A percentile compares a stretch with the other conserved stretches of the same genome.
These are phyloP conservation scores for Berkeleyomyces basicola DNA, from an alignment of 2,329 filamentous ascomycete species.

Conservation along the genomic window DNA sequence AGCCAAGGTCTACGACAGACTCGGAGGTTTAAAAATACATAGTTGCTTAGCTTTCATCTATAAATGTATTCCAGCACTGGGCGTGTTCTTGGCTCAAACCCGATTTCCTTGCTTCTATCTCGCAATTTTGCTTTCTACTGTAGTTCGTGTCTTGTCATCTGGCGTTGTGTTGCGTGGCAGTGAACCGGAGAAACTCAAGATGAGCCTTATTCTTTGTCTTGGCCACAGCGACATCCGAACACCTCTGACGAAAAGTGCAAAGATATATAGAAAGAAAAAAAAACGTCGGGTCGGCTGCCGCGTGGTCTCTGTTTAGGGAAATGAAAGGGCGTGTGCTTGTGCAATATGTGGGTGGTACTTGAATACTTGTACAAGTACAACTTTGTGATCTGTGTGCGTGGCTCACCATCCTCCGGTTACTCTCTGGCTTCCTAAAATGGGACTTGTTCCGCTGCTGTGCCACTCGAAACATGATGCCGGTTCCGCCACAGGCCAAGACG, in stretches of 20 bases:
- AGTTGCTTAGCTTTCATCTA: too few relatives aligned
- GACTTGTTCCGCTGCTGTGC: neutral
- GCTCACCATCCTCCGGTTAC: neutral
- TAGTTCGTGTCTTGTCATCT: neutral
- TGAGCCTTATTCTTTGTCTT: neutral
- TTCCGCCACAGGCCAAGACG: neutral
- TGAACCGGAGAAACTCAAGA: neutral
- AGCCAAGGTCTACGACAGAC: too few relatives aligned
- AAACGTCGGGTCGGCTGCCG: neutral
- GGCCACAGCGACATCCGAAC: neutral
- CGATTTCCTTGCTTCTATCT: neutral
- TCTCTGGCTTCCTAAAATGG: neutral
- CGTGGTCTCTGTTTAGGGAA: neutral
- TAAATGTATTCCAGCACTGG: too few relatives aligned
- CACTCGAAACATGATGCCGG: neutral
- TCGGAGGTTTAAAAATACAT: too few relatives aligned
- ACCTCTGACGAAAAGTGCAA: neutral
- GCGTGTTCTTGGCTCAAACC: too few relatives aligned
- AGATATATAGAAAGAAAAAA: neutral
- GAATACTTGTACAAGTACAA: too few relatives aligned
- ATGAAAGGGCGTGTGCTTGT: neutral
- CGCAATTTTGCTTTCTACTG: neutral
- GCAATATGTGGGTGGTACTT: too few relatives aligned
- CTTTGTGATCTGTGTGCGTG: too few relatives aligned
- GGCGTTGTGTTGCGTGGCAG: neutral